Percentiles rank a stretch among this genome's conserved stretches.
Conservation (phyloP, 208 protist species). For the Balamuthia mandrillaris region DNA sequence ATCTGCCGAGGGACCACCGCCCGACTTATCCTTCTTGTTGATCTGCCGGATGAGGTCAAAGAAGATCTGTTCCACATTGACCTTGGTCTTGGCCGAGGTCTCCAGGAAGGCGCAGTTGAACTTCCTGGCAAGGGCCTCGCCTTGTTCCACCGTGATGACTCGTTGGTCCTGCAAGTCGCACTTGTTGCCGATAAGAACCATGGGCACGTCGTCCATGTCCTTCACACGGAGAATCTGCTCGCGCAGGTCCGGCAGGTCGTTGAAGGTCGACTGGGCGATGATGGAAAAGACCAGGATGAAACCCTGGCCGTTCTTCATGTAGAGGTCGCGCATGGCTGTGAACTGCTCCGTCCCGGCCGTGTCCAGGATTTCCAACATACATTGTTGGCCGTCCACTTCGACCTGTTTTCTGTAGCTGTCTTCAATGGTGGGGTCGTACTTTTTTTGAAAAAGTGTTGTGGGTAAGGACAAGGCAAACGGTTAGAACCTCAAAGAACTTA, state of each 20-base stretch:
- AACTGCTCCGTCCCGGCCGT: slow-evolving; percentile 21
- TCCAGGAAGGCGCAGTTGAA: slow-evolving; percentile 57
- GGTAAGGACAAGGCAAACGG: background rate
- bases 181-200: slow-evolving; percentile 75
- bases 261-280: slow-evolving; percentile 61
- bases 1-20: no score
- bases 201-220: slow-evolving; percentile 61
- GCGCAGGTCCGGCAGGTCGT: slow-evolving; percentile 71
- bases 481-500: no score
- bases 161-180: slow-evolving; percentile 66
- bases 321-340: slow-evolving; percentile 65
- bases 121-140: slow-evolving; percentile 63
- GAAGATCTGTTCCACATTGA: slow-evolving; percentile 76
- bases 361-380: slow-evolving; percentile 65
- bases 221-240: slow-evolving; percentile 80
- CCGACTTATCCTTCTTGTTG: slow-evolving; percentile 10
- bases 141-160: slow-evolving; percentile 61
- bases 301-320: slow-evolving; percentile 69
- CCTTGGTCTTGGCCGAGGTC: slow-evolving; percentile 68
- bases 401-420: slow-evolving; percentile 77
- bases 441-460: background rate
- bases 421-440: slow-evolving; percentile 79
- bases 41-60: slow-evolving; percentile 69
- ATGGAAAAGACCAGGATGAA: slow-evolving; percentile 72
- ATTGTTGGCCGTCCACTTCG: slow-evolving; percentile 68